Evolutionary conservation across 768 basidiomycete species (phyloP), one percentile per base, ranked within the genome.

Genomic region (Dendrothele bispora): DNA sequence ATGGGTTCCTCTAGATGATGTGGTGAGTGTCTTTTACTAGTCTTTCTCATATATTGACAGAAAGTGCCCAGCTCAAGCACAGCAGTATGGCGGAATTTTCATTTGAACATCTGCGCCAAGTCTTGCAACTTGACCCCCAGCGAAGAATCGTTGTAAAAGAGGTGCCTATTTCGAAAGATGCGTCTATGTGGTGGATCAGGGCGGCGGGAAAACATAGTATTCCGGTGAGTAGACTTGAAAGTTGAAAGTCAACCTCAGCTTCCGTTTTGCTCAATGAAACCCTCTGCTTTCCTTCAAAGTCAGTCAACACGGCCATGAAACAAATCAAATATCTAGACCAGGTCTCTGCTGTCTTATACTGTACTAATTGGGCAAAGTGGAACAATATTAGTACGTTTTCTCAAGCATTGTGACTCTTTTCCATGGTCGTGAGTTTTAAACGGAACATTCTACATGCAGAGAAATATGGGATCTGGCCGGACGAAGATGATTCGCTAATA

Each of bases 121-220:
- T 34, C 5, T 21, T 18, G 10, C 22, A 17, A n/a, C 21, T 44
- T 7, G 43, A 44, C 36, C 43, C 43, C 7, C 7, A 26, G 28
- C 17, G 24, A 21, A 22, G 43, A 21, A 18, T 34, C 22, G 30
- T 34, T 12, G 29, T 44, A 7, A 44, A 44, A 24, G n/a, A 44
- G 26, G 30, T 44, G 22, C 28, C 30, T 8, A 21, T 34, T n/a
- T 22, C 18, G 17, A 18, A 34, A 34, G n/a, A n/a, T n/a, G n/a
- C n/a, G n/a, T n/a, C n/a, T n/a, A n/a, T n/a, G n/a, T 44, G 43
- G 43, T 44, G 28, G 29, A 44, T 44, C 21, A 11, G 43, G 26
- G 43, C 43, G 22, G 12, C 20, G 18, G 21, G 18, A 8, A 44
- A 25, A 4, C 43, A 44, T 44, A 32, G 20, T 34, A n/a, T 44